Conservation (phyloP, 495 filamentous ascomycete species). For the Podospora conica region DNA sequence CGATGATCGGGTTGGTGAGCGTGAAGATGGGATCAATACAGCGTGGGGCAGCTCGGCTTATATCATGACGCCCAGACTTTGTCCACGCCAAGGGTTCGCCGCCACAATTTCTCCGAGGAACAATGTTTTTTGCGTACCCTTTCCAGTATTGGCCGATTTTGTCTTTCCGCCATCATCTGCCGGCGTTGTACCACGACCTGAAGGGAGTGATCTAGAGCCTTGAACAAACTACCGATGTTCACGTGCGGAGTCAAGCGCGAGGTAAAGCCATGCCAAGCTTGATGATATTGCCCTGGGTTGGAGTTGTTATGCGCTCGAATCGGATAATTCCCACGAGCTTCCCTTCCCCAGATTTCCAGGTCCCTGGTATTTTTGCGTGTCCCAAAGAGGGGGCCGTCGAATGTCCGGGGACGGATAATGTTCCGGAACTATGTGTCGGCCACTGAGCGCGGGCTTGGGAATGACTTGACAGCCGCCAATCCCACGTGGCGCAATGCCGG, state of each 20-base stretch:
- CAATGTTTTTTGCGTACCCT: neutral
- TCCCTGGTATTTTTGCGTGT: neutral
- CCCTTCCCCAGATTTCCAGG: neutral
- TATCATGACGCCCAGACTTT: neutral
- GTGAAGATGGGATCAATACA: neutral
- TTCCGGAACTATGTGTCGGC: neutral
- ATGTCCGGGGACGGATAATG: neutral
- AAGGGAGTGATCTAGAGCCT: neutral
- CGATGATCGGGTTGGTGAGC: neutral
- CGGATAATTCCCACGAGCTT: neutral
- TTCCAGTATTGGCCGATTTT: neutral
- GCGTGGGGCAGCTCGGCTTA: neutral
- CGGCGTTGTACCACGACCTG: neutral
- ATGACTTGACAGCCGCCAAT: neutral
- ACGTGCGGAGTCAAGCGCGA: neutral
- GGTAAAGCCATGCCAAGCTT: neutral
- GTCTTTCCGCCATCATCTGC: neutral
- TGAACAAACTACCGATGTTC: neutral
- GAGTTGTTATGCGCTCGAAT: neutral
- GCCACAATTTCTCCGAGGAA: neutral
- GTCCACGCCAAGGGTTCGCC: neutral
- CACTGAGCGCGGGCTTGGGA: neutral
- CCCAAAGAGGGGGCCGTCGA: neutral
- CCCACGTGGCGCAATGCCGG: neutral
- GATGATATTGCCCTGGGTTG: neutral